Conservation (phyloP, 129 eudicot genomes). For the Flaveria linearis region DNA sequence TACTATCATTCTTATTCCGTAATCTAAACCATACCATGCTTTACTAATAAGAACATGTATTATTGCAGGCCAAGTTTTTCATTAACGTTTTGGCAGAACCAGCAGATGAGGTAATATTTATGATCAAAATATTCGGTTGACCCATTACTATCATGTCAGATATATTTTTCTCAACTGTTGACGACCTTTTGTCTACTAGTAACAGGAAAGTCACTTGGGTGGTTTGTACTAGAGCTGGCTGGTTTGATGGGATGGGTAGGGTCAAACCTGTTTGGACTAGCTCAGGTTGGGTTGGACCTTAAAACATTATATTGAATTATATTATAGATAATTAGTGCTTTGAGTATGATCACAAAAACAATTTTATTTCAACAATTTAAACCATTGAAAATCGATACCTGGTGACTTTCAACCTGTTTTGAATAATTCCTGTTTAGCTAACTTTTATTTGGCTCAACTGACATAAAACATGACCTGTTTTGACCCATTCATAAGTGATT, state of each 20-base stretch:
- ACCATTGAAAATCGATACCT: background rate
- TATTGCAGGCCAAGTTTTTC: slow-evolving; percentile 94
- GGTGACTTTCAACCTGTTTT: background rate
- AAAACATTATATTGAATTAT: background rate
- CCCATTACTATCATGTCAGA: background rate
- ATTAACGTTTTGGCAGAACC: slow-evolving; percentile 98
- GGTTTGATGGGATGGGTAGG: background rate
- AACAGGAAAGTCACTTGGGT: slow-evolving; percentile 1
- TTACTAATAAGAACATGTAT: slow-evolving; percentile 12
- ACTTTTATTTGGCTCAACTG: background rate
- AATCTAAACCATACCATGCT: slow-evolving; percentile 5
- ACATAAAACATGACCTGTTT: background rate
- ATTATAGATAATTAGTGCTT: background rate
- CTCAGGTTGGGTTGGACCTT: background rate
- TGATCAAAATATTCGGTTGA: background rate
- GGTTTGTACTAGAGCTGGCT: too few species aligned
- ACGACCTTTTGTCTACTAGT: background rate
- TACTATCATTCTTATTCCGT: slow-evolving; percentile 13
- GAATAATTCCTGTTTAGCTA: background rate
- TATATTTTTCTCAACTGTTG: background rate
- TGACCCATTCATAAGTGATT: background rate
- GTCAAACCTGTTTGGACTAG: background rate
- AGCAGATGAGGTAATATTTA: slow-evolving; percentile 75
- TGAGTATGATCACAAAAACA: background rate
- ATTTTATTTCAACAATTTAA: background rate